phyloP scores from a whole-genome alignment of 1,139 yeast species.

The Kluyveromyces sp. region DNA sequence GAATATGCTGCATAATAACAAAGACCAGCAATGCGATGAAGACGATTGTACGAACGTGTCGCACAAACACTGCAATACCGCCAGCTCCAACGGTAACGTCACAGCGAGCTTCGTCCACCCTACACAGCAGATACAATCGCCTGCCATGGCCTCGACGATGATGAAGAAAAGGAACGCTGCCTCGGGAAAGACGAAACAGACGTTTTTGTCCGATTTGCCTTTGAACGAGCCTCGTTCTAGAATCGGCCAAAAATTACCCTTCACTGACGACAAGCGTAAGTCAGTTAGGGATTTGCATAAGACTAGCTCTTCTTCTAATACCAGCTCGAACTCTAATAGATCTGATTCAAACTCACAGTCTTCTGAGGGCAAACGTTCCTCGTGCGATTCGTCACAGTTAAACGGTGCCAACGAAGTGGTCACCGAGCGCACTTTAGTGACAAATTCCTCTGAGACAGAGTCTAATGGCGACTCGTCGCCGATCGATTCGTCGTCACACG shows the following conservation, averaged over 20 bases:
- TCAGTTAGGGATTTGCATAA: conserved; percentile 9
- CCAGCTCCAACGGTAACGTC: conserved; percentile 1
- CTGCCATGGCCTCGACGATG: conserved; percentile 26
- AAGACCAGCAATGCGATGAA: conserved; percentile 10
- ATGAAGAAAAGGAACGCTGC: conserved; percentile 14
- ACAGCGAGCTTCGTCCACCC: conserved; percentile 15
- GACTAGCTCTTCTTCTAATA: conserved; percentile 3
- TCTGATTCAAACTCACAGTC: conserved; percentile 2
- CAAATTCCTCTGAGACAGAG: not conserved
- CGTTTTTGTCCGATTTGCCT: conserved; percentile 4
- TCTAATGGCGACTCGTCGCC: conserved; percentile 1
- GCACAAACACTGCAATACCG: conserved; percentile 4
- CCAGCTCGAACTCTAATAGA: conserved; percentile 2
- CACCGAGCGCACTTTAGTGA: too few relatives aligned
- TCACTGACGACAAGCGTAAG: conserved; percentile 17
- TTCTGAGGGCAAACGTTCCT: not conserved
- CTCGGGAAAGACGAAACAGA: conserved; percentile 4
- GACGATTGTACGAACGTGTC: conserved; percentile 6
- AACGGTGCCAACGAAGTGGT: too few relatives aligned
- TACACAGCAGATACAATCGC: conserved; percentile 29
- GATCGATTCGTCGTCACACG: conserved; percentile 3
- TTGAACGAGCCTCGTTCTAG: conserved; percentile 14
- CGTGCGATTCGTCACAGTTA: not conserved
- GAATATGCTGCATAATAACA: conserved; percentile 27
- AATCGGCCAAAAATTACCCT: conserved; percentile 32